A percentile compares a stretch with the other conserved stretches of the same genome.
phyloP scores from a whole-genome alignment of 306 rosid species.

The Sophora flavescens region DNA sequence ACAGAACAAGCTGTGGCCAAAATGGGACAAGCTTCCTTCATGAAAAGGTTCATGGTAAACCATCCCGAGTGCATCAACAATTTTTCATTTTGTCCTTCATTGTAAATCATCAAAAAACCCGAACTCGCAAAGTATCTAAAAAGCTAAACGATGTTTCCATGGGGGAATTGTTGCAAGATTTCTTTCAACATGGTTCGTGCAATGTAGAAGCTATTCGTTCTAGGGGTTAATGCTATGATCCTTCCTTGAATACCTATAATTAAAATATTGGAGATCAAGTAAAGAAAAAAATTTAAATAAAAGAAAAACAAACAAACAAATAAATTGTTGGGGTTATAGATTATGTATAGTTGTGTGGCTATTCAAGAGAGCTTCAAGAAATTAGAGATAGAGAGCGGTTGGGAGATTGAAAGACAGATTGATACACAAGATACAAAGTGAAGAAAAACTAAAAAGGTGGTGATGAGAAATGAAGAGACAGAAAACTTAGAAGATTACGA shows the following conservation, averaged over 20 bases:
- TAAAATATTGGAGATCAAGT: not conserved
- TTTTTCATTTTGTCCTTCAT: not conserved
- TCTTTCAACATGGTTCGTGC: not conserved
- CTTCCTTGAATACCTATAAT: not conserved
- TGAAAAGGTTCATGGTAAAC: not conserved
- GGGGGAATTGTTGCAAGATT: not conserved
- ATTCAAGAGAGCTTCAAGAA: too few relatives aligned
- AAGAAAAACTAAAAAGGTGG: not conserved
- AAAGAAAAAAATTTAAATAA: not conserved
- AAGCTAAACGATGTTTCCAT: not conserved
- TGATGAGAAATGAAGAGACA: too few relatives aligned
- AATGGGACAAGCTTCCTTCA: not conserved
- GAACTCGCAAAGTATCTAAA: not conserved
- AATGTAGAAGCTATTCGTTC: not conserved
- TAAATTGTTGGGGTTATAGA: not conserved
- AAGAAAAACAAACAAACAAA: not conserved
- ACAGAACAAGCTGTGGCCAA: conserved; percentile 31
- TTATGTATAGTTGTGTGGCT: not conserved
- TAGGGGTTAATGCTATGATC: not conserved
- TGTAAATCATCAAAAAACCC: conserved; percentile 11
- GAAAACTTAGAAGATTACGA: too few relatives aligned
- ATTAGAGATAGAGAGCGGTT: not conserved
- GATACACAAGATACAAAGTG: not conserved
- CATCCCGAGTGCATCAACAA: not conserved
- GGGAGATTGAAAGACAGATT: not conserved